Evolutionary conservation across 2,329 filamentous ascomycete genomes (phyloP).

Genomic region (Botryotinia convoluta): DNA sequence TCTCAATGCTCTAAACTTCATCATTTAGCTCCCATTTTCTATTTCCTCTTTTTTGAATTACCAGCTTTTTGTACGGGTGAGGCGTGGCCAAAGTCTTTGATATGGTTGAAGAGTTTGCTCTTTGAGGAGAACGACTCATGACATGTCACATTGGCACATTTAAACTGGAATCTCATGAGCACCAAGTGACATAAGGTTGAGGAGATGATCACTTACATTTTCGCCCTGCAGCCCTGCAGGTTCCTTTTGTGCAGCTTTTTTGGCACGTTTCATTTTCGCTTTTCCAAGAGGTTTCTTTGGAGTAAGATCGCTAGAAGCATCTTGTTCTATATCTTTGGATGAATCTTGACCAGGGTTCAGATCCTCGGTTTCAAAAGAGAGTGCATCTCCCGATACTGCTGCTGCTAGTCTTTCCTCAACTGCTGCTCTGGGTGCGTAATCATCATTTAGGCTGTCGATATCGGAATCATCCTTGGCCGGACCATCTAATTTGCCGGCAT

Average conservation of each 20-base stretch:
- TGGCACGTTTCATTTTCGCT: conserved; percentile 52
- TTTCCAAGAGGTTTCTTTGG: conserved; percentile 45
- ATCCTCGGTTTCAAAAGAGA: background rate
- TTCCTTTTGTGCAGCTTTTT: conserved; percentile 38
- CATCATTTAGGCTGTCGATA: conserved; percentile 31
- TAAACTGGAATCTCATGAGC: conserved; percentile 39
- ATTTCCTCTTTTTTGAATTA: conserved; percentile 31
- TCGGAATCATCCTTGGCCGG: conserved; percentile 12
- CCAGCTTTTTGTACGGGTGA: conserved; percentile 41
- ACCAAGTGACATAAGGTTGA: background rate
- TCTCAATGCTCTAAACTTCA: conserved; percentile 3
- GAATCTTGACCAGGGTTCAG: background rate
- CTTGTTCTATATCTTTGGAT: conserved; percentile 20
- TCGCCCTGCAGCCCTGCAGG: conserved; percentile 20
- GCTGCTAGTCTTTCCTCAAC: conserved; percentile 25
- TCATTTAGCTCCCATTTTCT: background rate
- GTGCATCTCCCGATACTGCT: background rate
- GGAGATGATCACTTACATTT: conserved; percentile 24
- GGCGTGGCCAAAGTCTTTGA: conserved; percentile 56
- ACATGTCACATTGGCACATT: conserved; percentile 52
- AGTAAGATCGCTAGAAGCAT: background rate
- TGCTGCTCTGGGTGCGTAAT: conserved; percentile 37
- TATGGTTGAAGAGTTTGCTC: conserved; percentile 61
- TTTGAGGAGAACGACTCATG: conserved; percentile 56
- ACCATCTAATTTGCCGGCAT: background rate